Evolutionary conservation across 306 rosid genomes (phyloP), one percentile per base, ranked within the genome.

Genomic region (Trifolium repens): DNA sequence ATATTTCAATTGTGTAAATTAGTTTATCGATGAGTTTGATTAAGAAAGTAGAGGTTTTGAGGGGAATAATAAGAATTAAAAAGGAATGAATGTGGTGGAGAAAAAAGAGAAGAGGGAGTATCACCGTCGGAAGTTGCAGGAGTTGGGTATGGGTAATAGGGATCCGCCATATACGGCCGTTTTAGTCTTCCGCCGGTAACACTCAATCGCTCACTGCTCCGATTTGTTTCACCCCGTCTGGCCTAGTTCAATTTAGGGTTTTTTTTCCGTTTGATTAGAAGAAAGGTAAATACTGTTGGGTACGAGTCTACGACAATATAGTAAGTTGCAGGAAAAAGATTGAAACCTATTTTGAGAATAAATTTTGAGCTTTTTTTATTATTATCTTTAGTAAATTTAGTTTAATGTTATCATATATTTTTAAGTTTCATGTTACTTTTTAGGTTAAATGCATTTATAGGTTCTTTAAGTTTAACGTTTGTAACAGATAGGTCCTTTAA

Each of bases 161-260:
- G 88, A 69, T 89, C 94, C 60, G 78, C 87, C 97, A 84, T 91
- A 35, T 52, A 32, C 7, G 42, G 42, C n/a, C 5, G 64, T 79
- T 60, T 76, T 26, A 11, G 12, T 27, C 22, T 60, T 34, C 50
- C 54, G 54, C 54, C 37, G 54, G 54, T 2, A 7, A 43, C 15
- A 13, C 42, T 8, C 54, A 44, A 15, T 43, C 71, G 37, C 53
- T 13, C 3, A 67, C 72, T 44, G 57, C 57, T 14, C 1, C 54
- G 55, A 67, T 43, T 43, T 19, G 53, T 22, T 65, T 40, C n/a
- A 10, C 14, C 67, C 44, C 40, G 67, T 32, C 24, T 61, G 8
- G 8, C 26, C 47, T 10, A 35, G 14, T 63, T 35, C 49, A 35
- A 8, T 37, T 37, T 35, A 37, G 49, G 49, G 5, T 3, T 22